Conservation (phyloP, 352 stramenopile species). For the Globisporangium spinosum region DNA sequence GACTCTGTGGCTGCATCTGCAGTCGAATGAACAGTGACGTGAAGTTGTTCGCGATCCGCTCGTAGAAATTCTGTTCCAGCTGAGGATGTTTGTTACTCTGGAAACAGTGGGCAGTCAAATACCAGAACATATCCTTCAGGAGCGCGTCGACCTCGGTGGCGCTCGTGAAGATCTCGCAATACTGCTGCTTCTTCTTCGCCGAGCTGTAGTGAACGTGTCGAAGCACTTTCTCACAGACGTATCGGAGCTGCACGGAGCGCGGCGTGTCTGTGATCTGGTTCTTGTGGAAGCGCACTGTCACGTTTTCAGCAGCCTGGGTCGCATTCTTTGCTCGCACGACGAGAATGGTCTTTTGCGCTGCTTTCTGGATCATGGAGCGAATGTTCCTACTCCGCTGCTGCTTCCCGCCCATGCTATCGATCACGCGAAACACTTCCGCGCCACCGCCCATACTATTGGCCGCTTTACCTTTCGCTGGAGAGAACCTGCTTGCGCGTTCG, state of each 20-base stretch:
- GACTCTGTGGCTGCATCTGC: constrained; percentile 45
- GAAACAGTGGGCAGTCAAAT: constrained; percentile 56
- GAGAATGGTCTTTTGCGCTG: constrained; percentile 69
- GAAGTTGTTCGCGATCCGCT: constrained; percentile 68
- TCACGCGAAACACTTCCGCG: constrained; percentile 44
- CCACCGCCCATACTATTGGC: constrained; percentile 10
- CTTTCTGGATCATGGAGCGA: constrained; percentile 56
- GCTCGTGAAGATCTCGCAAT: constrained; percentile 41
- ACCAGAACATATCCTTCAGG: constrained; percentile 79
- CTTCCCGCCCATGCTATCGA: constrained; percentile 50
- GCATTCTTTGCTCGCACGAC: constrained; percentile 71
- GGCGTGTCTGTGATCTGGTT: constrained; percentile 46
- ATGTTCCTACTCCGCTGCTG: constrained; percentile 52
- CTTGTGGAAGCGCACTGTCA: constrained; percentile 54
- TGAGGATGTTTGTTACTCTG: constrained; percentile 38
- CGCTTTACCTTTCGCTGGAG: not conserved
- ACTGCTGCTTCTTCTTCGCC: constrained; percentile 29
- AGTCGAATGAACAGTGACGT: constrained; percentile 58
- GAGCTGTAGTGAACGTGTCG: constrained; percentile 33
- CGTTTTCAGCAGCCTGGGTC: constrained; percentile 58
- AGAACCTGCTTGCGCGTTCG: constrained; percentile 13
- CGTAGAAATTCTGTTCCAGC: constrained; percentile 44
- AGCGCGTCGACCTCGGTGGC: constrained; percentile 45
- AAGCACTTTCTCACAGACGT: constrained; percentile 53
- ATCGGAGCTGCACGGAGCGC: constrained; percentile 42